These are phyloP conservation scores for Lachancea kluyveri DNA, from an alignment of 805 yeast genomes.

Conservation along the genomic window DNA sequence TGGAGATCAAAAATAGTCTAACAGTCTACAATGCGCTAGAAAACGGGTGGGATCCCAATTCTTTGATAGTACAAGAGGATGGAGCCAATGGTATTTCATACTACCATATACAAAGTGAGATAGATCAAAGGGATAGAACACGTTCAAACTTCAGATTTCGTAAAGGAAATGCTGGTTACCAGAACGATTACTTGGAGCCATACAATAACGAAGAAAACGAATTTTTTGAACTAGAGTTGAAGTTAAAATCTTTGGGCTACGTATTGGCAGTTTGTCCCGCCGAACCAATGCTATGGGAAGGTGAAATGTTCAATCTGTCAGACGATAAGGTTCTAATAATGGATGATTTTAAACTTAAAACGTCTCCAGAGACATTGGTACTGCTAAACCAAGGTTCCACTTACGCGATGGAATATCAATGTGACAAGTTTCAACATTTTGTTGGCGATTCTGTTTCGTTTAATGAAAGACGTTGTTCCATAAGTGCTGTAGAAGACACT, in stretches of 20 bases:
- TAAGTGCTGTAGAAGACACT: conserved; percentile 67
- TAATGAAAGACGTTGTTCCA: conserved; percentile 62
- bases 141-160: conserved; percentile 8
- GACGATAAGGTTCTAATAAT: conserved; percentile 30
- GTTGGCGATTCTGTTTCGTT: conserved; percentile 50
- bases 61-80: conserved; percentile 26
- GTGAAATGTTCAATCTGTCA: conserved; percentile 54
- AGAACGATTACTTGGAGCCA: conserved; percentile 21
- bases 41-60: conserved; percentile 18
- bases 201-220: conserved; percentile 25
- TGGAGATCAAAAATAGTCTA: conserved; percentile 27
- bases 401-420: conserved; percentile 46
- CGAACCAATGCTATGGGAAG: conserved; percentile 89
- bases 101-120: conserved; percentile 16
- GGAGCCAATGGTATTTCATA: conserved; percentile 24
- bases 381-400: conserved; percentile 52
- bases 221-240: conserved; percentile 20
- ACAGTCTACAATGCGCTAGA: conserved; percentile 21
- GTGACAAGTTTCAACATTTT: conserved; percentile 49
- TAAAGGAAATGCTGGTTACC: conserved; percentile 8
- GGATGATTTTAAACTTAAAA: conserved; percentile 18
- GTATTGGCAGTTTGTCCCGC: conserved; percentile 69
- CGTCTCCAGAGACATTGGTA: conserved; percentile 15
- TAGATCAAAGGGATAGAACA: conserved; percentile 16
- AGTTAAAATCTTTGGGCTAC: conserved; percentile 43